A percentile compares a stretch with the other conserved stretches of the same genome.
These are phyloP conservation scores for Sophora flavescens DNA, from an alignment of 306 rosid genomes.

Conservation along the genomic window DNA sequence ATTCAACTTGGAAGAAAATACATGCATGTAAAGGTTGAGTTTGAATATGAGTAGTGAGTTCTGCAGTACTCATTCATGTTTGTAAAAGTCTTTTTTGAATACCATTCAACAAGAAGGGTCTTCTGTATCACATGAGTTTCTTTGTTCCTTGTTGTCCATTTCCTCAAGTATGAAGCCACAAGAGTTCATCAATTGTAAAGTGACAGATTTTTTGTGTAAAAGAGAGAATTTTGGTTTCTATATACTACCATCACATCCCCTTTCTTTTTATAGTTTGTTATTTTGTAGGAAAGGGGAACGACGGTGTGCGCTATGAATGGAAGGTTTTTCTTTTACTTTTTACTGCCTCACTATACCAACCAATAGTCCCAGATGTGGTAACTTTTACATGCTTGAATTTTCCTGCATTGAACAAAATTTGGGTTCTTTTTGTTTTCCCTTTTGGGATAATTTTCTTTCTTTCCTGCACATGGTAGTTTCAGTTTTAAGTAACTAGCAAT, in stretches of 20 bases:
- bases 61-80: background rate
- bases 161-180: slow-evolving; percentile 10
- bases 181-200: slow-evolving; percentile 40
- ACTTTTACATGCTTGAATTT: slow-evolving; percentile 3
- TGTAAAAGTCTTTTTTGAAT: slow-evolving; percentile 22
- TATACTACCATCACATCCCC: slow-evolving; percentile 10
- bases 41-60: slow-evolving; percentile 63
- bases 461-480: slow-evolving; percentile 1
- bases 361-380: background rate
- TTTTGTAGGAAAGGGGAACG: background rate
- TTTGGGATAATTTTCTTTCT: background rate
- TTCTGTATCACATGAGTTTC: slow-evolving; percentile 11
- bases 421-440: background rate
- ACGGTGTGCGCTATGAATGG: background rate
- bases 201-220: slow-evolving; percentile 37
- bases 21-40: slow-evolving; percentile 62
- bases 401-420: background rate
- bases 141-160: slow-evolving; percentile 17
- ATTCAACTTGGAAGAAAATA: slow-evolving; percentile 72
- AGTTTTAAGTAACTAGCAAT: slow-evolving; percentile 9
- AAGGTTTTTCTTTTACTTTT: background rate
- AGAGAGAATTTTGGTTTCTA: slow-evolving; percentile 26
- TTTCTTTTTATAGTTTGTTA: background rate
- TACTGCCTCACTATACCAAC: background rate
- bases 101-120: slow-evolving; percentile 37